A percentile compares a stretch with the other conserved stretches of the same genome.
These are phyloP conservation scores for Boletus sp. DNA, from an alignment of 768 basidiomycete species.

Conservation along the genomic window DNA sequence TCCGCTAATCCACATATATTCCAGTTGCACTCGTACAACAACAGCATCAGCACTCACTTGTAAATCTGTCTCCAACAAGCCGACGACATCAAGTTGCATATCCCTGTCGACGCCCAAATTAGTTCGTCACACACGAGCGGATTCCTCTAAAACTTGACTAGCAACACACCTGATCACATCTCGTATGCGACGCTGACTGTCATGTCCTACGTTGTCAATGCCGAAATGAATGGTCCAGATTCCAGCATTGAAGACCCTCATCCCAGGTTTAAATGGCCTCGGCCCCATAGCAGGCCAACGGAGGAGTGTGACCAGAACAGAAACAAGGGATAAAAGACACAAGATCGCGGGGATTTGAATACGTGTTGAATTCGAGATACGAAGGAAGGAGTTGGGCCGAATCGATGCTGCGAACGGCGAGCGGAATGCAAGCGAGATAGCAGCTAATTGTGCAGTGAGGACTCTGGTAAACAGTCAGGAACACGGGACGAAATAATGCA, in stretches of 20 bases:
- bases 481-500: neutral
- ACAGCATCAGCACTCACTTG: conserved; percentile 49
- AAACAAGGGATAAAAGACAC: conserved; percentile 40
- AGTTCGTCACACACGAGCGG: neutral
- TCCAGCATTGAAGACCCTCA: conserved; percentile 71
- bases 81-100: conserved; percentile 82
- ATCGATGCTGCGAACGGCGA: conserved; percentile 29
- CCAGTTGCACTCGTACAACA: neutral
- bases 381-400: neutral
- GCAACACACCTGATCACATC: conserved; percentile 58
- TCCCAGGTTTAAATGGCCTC: conserved; percentile 57
- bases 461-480: conserved; percentile 39
- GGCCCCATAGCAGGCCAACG: conserved; percentile 49
- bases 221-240: conserved; percentile 96
- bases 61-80: conserved; percentile 82
- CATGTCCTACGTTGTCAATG: conserved; percentile 37
- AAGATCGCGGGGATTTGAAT: conserved; percentile 35
- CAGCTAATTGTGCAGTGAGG: conserved; percentile 48
- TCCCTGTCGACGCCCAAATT: conserved; percentile 42
- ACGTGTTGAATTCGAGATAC: conserved; percentile 19
- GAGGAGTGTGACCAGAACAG: conserved; percentile 53
- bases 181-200: conserved; percentile 34
- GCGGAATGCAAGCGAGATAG: conserved; percentile 47
- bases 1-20: conserved; percentile 40
- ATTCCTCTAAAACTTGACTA: neutral